phyloP scores from a whole-genome alignment of 768 basidiomycete genomes.

The Coprinellus micaceus region DNA sequence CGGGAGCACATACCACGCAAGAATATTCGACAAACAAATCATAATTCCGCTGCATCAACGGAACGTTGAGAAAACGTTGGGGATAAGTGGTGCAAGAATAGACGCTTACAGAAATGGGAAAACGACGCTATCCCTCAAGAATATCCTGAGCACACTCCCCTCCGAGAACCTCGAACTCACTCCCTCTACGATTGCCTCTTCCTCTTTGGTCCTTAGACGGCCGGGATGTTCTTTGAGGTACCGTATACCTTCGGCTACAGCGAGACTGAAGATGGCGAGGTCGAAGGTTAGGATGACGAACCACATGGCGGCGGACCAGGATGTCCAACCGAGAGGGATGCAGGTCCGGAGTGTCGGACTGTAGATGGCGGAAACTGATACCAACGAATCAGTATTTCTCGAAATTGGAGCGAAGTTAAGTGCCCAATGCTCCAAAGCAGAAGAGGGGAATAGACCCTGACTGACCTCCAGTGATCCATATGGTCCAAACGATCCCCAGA shows the following conservation, averaged over 20 bases:
- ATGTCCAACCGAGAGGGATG: not conserved
- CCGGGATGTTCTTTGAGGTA: not conserved
- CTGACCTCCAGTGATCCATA: not conserved
- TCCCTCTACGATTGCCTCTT: not conserved
- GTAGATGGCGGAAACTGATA: not conserved
- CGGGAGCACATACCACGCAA: constrained; percentile 1
- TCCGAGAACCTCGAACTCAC: not conserved
- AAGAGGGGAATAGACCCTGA: not conserved
- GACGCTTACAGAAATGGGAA: constrained; percentile 9
- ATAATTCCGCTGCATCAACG: not conserved
- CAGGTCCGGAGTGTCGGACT: not conserved
- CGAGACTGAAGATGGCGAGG: not conserved
- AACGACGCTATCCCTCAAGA: constrained; percentile 5
- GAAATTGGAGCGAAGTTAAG: not conserved
- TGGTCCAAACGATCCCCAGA: too few species aligned
- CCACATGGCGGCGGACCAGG: not conserved
- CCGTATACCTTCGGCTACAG: constrained; percentile 1
- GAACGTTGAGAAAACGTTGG: not conserved
- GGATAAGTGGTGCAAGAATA: not conserved
- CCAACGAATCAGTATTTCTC: not conserved
- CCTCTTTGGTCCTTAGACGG: not conserved
- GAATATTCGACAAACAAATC: not conserved
- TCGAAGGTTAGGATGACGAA: constrained; percentile 4
- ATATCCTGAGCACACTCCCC: too few species aligned
- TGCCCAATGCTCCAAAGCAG: not conserved